Base-by-base conservation (phyloP, 352 stramenopile species). In the Phytopythium litorale region DNA sequence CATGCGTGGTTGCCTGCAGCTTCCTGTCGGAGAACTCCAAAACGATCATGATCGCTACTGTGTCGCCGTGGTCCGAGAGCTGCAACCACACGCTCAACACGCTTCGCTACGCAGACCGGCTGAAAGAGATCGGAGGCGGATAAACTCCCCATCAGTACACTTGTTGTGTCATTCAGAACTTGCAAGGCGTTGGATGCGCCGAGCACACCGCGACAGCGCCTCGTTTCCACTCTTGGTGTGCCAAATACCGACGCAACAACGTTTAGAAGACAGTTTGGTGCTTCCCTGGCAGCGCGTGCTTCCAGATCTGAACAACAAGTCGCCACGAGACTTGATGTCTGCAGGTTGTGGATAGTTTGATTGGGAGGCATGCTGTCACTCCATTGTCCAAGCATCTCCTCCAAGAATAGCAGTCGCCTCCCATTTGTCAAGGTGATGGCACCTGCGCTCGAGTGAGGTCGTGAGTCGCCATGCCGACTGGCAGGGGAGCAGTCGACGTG, bases 61-160 rank as follows among this genome's bases (percentile, higher is more conserved):
- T 98, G 15, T 98, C 89, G 12, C 97, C 97, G 3, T 94, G 84
- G n/a, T 97, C 91, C 0, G 94, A 89, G n/a, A 89, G 86, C 43
- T 90, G 88, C 49, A 97, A 98, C 64, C 95, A 98, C 68, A 98
- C 96, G 21, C 73, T 98, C 60, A 99, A 99, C 70, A 99, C 97
- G 7, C 76, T 99, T 12, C 76, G 96, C 25, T 99, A 99, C 66
- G 97, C 96, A 7, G 93, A 99, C 71, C 81, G 92, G 15, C 88
- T 98, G 37, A 99, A 99, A 68, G 92, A 98, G 51, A 88, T 88
- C 43, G 76, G 79, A 13, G 56, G 52, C 23, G 38, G 30, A 52
- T 50, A 53, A 50, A 51, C 28, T 32, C 43, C 23, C 21, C 33
- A 54, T 7, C 7, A 42, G 40, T 60, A 42, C 19, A 53, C 25